Base-by-base conservation (phyloP, 331 rosid species). In the Malus hybrid region DNA sequence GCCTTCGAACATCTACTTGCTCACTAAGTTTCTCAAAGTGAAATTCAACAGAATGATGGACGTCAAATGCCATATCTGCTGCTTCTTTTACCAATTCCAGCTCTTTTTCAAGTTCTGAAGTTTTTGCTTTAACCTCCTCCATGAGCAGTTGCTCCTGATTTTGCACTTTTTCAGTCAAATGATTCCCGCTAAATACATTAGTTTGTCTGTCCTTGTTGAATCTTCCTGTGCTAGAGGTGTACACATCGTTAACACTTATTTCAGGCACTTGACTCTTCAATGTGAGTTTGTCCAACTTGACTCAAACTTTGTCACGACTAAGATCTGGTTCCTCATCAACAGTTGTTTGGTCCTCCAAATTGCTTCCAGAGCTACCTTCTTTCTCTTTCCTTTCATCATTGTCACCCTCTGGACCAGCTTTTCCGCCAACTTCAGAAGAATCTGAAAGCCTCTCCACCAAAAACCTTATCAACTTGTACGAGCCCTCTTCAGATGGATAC, bases 401-500 rank as follows among this genome's bases (percentile, higher is more conserved):
- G 16, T 6, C 67, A 48, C 8, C 67, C 52, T 73, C 57, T 57
- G 27, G 3, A 72, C 69, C 73, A 62, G 78, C 80, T 66, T 67
- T 62, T 70, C 44, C 82, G 76, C 81, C 83, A 77, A 70, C 71
- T 75, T 77, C 67, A 32, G 83, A 79, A 12, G 29, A 81, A 77
- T 84, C 83, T 20, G 79, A 88, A 79, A 91, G 88, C 85, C 78
- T 86, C 85, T 87, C 87, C 54, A 78, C 86, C 86, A 85, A 73
- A 76, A 86, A 80, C 71, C 85, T 80, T 52, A 82, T 81, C 83
- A 91, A 78, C 80, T 84, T 85, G 56, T 80, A 34, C 56, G 80
- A 76, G 81, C 83, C 88, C 85, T 83, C 92, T 84, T 89, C 89
- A 73, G 90, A 89, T 69, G 90, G 90, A 88, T 89, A 72, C 85